These are phyloP conservation scores for Graphilbum fragrans DNA, from an alignment of 2,329 filamentous ascomycete species.

Conservation along the genomic window DNA sequence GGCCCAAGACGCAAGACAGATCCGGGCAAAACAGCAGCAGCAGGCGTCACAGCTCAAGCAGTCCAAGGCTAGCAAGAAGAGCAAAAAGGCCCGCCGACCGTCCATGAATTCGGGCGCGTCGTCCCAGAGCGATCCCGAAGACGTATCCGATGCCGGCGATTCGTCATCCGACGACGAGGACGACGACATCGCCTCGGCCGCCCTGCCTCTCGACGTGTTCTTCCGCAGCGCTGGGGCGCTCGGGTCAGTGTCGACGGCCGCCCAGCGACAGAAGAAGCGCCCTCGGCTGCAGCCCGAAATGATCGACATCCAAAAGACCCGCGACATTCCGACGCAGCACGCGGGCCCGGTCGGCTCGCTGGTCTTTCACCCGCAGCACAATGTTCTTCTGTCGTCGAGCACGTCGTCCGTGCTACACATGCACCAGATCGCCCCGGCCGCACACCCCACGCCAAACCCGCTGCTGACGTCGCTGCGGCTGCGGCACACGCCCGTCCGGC, in stretches of 20 bases:
- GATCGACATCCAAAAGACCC: constrained; percentile 78
- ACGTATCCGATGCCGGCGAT: constrained; percentile 6
- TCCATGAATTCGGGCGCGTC: neutral
- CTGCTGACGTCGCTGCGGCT: constrained; percentile 83
- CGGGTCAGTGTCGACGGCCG: constrained; percentile 27
- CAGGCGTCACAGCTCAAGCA: neutral
- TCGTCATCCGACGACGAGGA: constrained; percentile 28
- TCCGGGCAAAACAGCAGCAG: constrained; percentile 33
- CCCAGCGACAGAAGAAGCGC: constrained; percentile 25
- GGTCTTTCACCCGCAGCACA: constrained; percentile 79
- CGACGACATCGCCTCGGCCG: constrained; percentile 20
- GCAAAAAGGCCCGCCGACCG: neutral
- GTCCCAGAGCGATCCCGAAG: neutral
- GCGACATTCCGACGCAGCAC: constrained; percentile 72
- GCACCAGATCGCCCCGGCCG: constrained; percentile 73
- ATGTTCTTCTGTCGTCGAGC: constrained; percentile 81
- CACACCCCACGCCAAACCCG: constrained; percentile 70
- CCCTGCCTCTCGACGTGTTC: constrained; percentile 67
- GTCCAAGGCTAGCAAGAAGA: constrained; percentile 2
- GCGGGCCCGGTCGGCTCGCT: constrained; percentile 71
- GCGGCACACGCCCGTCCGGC: constrained; percentile 69
- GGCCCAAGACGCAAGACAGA: constrained; percentile 31
- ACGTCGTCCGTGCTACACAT: constrained; percentile 75
- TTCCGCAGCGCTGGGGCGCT: constrained; percentile 64
- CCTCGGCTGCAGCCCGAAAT: constrained; percentile 74